Conservation (phyloP, 1,284 basidiomycete species). For the Moesziomyces antarcticus region DNA sequence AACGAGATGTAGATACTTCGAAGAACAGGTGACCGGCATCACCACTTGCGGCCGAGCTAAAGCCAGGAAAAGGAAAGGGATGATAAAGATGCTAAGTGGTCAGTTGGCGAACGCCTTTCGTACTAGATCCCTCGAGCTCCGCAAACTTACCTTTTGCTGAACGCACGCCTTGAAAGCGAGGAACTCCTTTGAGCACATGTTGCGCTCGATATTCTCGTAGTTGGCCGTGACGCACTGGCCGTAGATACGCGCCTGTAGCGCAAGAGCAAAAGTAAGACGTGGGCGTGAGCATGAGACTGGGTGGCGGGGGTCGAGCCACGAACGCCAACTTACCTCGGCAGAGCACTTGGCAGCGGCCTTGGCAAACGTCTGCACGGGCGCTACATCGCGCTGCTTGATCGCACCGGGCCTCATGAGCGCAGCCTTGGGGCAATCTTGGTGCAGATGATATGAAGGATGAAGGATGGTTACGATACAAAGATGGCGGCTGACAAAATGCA, state of each 20-base stretch:
- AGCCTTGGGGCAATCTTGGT: not conserved
- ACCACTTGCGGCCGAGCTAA: conserved; percentile 41
- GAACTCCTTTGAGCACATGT: conserved; percentile 82
- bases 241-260: conserved; percentile 75
- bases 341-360: conserved; percentile 47
- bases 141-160: conserved; percentile 67
- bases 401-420: conserved; percentile 29
- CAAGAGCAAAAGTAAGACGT: conserved; percentile 21
- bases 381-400: conserved; percentile 47
- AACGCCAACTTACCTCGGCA: conserved; percentile 23
- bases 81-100: not conserved
- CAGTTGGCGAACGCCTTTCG: not conserved
- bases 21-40: not conserved
- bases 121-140: too few species aligned
- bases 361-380: conserved; percentile 50
- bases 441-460: not conserved
- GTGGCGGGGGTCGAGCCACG: not conserved
- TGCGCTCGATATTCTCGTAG: conserved; percentile 80
- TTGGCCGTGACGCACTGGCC: conserved; percentile 81
- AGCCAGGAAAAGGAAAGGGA: not conserved
- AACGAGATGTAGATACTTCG: too few species aligned
- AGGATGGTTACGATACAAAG: not conserved
- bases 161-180: conserved; percentile 79
- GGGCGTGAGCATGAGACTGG: not conserved
- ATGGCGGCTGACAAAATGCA: conserved; percentile 1